These are phyloP conservation scores for Monosporascus ibericus DNA, from an alignment of 2,329 filamentous ascomycete genomes.

Conservation along the genomic window DNA sequence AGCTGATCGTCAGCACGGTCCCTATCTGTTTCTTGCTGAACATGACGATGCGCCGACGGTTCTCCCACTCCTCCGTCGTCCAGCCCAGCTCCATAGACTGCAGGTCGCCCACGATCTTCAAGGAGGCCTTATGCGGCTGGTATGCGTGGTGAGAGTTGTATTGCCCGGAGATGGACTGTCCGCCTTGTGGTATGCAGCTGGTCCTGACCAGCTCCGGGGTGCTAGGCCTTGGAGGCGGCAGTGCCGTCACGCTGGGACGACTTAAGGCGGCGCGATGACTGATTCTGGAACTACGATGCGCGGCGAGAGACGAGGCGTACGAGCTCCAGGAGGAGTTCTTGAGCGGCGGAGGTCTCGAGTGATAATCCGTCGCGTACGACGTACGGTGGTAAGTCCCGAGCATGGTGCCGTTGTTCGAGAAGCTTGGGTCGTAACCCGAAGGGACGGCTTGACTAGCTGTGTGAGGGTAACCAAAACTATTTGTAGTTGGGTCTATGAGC, in stretches of 20 bases:
- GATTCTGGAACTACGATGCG: constrained; percentile 31
- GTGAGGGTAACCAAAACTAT: constrained; percentile 51
- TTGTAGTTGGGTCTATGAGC: constrained; percentile 39
- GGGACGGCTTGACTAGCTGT: constrained; percentile 43
- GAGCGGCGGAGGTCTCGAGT: constrained; percentile 28
- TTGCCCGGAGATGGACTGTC: constrained; percentile 36
- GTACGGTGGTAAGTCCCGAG: constrained; percentile 48
- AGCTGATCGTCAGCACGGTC: constrained; percentile 73
- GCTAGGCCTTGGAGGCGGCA: constrained; percentile 40
- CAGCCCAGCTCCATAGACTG: constrained; percentile 78
- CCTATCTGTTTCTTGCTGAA: constrained; percentile 80
- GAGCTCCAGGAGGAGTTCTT: constrained; percentile 38
- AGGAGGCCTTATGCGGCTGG: constrained; percentile 73
- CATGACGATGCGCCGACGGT: constrained; percentile 76
- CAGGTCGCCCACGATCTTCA: constrained; percentile 82
- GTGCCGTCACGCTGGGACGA: constrained; percentile 40
- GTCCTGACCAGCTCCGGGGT: constrained; percentile 49
- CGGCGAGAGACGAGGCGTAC: constrained; percentile 37
- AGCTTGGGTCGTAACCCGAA: constrained; percentile 29
- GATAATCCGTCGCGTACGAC: constrained; percentile 45
- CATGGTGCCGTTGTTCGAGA: constrained; percentile 40
- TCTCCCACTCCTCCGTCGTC: constrained; percentile 73
- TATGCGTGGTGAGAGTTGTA: constrained; percentile 77
- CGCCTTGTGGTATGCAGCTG: constrained; percentile 42
- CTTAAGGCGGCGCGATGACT: constrained; percentile 38